Evolutionary conservation across 2,329 filamentous ascomycete genomes (phyloP).

Genomic region (Fusarium ambrosium): DNA sequence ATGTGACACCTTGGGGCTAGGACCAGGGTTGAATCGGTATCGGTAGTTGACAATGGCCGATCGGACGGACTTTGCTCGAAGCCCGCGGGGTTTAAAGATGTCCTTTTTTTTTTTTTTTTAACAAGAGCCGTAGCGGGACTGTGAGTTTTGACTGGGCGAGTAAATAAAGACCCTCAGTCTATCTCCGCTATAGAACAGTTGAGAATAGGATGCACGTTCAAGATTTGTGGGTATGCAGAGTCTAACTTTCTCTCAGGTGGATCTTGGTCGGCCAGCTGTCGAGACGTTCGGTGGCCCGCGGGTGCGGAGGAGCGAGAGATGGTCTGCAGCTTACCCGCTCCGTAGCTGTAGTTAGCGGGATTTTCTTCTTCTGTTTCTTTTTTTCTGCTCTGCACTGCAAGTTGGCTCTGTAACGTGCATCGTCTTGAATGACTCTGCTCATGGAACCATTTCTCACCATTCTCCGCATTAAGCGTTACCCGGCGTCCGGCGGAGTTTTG

Average conservation of each 20-base stretch:
- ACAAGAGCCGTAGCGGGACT: background rate
- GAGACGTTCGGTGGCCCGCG: constrained; percentile 13
- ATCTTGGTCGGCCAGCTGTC: background rate
- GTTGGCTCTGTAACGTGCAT: background rate
- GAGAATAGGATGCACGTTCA: background rate
- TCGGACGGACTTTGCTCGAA: constrained; percentile 15
- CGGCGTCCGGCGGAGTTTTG: constrained; percentile 3
- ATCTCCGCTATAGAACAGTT: background rate
- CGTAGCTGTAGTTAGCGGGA: background rate
- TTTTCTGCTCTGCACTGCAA: background rate
- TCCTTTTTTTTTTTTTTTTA: background rate
- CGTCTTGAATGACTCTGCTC: background rate
- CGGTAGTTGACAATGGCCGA: constrained; percentile 25
- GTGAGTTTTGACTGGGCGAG: background rate
- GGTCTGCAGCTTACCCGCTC: background rate
- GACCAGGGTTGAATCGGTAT: constrained; percentile 30
- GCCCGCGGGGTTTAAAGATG: background rate
- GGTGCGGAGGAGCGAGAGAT: constrained; percentile 6
- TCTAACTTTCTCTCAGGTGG: background rate
- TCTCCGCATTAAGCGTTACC: constrained; percentile 4
- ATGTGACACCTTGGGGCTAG: constrained; percentile 1
- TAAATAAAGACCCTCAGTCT: background rate
- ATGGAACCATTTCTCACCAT: background rate
- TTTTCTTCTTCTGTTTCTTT: background rate
- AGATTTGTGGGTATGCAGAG: constrained; percentile 5